Evolutionary conservation across 208 protist species (phyloP), one percentile per base, ranked within the genome.

Genomic region (Strigomonas galati): DNA sequence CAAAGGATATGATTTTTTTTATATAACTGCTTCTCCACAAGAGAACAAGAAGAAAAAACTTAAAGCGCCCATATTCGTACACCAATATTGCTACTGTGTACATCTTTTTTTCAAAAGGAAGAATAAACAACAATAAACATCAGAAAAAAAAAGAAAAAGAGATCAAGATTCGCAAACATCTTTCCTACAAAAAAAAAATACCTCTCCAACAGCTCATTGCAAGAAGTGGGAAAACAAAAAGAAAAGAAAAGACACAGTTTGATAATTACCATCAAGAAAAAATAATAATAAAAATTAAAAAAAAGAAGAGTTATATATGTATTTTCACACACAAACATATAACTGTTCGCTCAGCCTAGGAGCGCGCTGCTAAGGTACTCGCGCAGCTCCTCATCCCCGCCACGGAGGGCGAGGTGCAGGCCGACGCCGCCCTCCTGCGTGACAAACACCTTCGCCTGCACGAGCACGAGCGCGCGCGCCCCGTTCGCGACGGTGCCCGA

Each of bases 391-490:
- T 68, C 70, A 0, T 57, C 70, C 2, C 79, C 87, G 27, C 89
- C 89, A 35, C 87, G 84, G 48, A 94, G 61, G n/a, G 79, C 81
- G 10, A 94, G 76, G 30, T 93, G 84, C 17, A 94, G 81, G 17
- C 84, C 88, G 21, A 96, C 86, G 4, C 70, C 59, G 67, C 79
- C 84, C 53, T 91, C 80, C 3, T 72, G 83, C 17, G 86, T 69
- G 56, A 94, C 78, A 55, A 93, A 96, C 7, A 94, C 79, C 70
- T 81, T 75, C 19, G 84, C 85, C 48, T 82, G 77, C 43, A 96
- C 81, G 28, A 94, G 67, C 27, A 94, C 54, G n/a, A 93, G 35
- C 37, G 87, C 85, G 40, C 62, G 74, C 35, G 65, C 78, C 32
- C 72, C 71, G 53, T 93, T 81, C 1, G 70, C 82, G 56, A 95